Evolutionary conservation across 441 rosid genomes (phyloP).

Genomic region (Geranium incanum): DNA sequence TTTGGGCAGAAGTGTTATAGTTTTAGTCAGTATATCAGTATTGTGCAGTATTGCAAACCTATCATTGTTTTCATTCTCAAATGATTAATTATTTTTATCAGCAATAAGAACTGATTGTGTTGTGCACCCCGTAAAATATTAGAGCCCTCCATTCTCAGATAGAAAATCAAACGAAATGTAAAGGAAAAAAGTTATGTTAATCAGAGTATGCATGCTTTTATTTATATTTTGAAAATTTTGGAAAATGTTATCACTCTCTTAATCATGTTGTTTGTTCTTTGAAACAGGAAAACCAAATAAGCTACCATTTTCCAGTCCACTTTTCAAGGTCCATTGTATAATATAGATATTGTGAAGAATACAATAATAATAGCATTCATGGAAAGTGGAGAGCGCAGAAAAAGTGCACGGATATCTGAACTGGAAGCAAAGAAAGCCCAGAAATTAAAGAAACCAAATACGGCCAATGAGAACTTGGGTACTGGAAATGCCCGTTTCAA

Average conservation of each 20-base stretch:
- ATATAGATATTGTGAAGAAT: not conserved
- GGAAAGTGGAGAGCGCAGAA: constrained; percentile 21
- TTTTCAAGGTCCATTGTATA: not conserved
- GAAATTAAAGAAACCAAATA: constrained; percentile 13
- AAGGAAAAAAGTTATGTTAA: not conserved
- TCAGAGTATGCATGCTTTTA: not conserved
- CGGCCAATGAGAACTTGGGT: constrained; percentile 8
- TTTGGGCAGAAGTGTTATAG: too few relatives aligned
- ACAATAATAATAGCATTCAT: constrained; percentile 9
- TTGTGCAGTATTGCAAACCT: too few relatives aligned
- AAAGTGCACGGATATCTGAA: constrained; percentile 31
- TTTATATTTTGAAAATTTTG: not conserved
- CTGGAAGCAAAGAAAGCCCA: constrained; percentile 29
- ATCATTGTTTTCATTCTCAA: too few relatives aligned
- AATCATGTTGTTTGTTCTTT: not conserved
- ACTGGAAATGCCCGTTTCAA: constrained; percentile 7
- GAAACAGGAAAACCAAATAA: constrained; percentile 2
- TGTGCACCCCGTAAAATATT: too few relatives aligned
- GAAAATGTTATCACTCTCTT: not conserved
- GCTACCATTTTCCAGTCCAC: not conserved
- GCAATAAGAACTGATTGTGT: too few relatives aligned
- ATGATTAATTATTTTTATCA: too few relatives aligned
- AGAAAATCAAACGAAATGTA: too few relatives aligned
- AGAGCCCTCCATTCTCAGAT: too few relatives aligned
- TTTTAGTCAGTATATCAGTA: too few relatives aligned